Base-by-base conservation (phyloP, 2,329 filamentous ascomycete genomes). In the Chaetothyriales sp. region DNA sequence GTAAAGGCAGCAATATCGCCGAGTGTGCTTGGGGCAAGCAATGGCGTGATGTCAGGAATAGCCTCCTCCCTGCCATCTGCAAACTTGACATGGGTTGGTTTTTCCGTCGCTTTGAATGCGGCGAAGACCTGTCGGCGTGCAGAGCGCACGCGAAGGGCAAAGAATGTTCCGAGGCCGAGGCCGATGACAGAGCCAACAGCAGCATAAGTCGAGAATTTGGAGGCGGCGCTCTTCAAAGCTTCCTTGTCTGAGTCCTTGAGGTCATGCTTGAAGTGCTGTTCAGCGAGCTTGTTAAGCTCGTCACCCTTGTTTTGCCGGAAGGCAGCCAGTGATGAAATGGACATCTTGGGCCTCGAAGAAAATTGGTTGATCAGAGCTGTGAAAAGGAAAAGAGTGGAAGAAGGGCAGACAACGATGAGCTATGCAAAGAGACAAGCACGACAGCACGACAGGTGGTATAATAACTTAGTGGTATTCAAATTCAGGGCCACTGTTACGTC, bases 1-100 rank as follows among this genome's bases (percentile, higher is more conserved):
- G 76, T 74, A 60, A 80, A 83, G 0, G 81, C 77, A 2, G 77
- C 75, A 25, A 79, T 61, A 55, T 84, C 81, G 12, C 79, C 79
- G 47, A 76, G 60, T 0, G 68, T 68, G 1, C 75, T 77, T 0
- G 80, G 81, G 44, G 74, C 71, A 43, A 84, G 57, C 39, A 78
- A 60, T 0, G 72, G 71, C 0, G 76, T 77, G 36, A 84, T 65
- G 57, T 84, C 79, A 0, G 81, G 81, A 1, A 84, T 66, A 0
- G 73, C 60, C 60, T 82, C 79, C 79, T 58, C 44, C 18, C 78
- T 68, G 0, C 81, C 81, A 56, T 76, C 73, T 0, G 76, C 73
- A 62, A 84, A 84, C 12, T 74, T 66, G 5, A 84, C 73, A 49
- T 78, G 71, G 0, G 74, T 76, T 0, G 81, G 81, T 62, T 76